A percentile compares a stretch with the other conserved stretches of the same genome.
Conservation (phyloP, 2,329 filamentous ascomycete genomes). For the Claviceps sp. region DNA sequence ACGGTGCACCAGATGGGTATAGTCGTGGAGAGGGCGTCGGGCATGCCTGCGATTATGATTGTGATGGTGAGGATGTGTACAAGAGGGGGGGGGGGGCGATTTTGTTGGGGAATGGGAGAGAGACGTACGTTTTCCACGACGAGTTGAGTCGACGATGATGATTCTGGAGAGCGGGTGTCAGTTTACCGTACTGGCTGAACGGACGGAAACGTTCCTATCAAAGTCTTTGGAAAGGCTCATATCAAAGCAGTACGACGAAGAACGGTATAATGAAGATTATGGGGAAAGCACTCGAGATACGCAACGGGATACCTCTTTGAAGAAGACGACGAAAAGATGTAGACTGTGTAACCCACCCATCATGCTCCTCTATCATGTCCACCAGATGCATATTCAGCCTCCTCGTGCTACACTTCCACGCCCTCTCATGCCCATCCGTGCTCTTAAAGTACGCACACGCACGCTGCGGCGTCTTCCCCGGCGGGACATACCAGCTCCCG, state of each 20-base stretch:
- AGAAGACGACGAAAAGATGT: too few species aligned
- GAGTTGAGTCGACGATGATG: slow-evolving; percentile 85
- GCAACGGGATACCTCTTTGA: too few species aligned
- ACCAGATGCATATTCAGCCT: slow-evolving; percentile 76
- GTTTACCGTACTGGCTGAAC: not conserved
- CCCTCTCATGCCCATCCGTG: slow-evolving; percentile 82
- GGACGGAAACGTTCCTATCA: not conserved
- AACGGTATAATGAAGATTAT: too few species aligned
- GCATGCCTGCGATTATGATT: slow-evolving; percentile 48
- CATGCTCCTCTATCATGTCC: slow-evolving; percentile 47
- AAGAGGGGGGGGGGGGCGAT: not conserved
- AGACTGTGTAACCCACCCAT: slow-evolving; percentile 41
- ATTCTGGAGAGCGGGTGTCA: slow-evolving; percentile 28
- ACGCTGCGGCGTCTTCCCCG: slow-evolving; percentile 35
- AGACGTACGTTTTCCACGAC: slow-evolving; percentile 65
- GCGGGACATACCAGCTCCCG: slow-evolving; percentile 85
- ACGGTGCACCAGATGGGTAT: slow-evolving; percentile 89
- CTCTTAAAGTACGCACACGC: slow-evolving; percentile 93
- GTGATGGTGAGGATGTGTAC: not conserved
- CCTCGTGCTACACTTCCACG: slow-evolving; percentile 82
- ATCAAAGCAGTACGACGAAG: too few species aligned
- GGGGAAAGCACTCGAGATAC: too few species aligned
- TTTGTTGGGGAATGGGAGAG: not conserved
- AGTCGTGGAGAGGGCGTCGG: slow-evolving; percentile 87
- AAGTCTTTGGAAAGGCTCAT: too few species aligned